phyloP scores from a whole-genome alignment of 202 grass and related monocot genomes.

The Zizania palustris region DNA sequence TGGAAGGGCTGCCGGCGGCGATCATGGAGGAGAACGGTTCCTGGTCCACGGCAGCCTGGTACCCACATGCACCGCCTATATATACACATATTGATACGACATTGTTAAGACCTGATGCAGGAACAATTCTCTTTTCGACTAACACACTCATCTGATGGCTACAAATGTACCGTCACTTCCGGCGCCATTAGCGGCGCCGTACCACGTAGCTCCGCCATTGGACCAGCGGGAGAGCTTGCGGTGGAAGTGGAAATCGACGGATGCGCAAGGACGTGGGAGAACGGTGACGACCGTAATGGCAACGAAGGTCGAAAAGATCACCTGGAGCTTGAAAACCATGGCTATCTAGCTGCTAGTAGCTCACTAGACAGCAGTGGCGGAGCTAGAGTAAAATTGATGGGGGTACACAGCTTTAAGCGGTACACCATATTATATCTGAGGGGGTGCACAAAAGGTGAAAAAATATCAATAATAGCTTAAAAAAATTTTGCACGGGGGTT shows the following conservation, averaged over 20 bases:
- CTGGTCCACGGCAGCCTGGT: conserved; percentile 54
- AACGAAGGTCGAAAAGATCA: conserved; percentile 23
- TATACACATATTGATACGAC: not conserved
- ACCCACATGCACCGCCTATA: conserved; percentile 70
- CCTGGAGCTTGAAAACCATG: conserved; percentile 48
- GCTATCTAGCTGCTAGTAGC: not conserved
- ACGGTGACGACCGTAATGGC: conserved; percentile 11
- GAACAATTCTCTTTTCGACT: not conserved
- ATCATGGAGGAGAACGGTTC: conserved; percentile 80
- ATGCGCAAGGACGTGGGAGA: conserved; percentile 44
- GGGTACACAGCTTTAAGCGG: no score
- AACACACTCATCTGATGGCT: not conserved
- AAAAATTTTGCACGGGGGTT: no score
- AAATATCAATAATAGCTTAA: no score
- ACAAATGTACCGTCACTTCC: conserved; percentile 63
- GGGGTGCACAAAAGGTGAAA: no score
- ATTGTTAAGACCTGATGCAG: not conserved
- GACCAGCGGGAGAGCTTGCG: conserved; percentile 64
- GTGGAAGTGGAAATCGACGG: conserved; percentile 38
- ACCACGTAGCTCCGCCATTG: conserved; percentile 63
- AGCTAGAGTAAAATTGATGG: no score
- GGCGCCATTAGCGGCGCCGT: conserved; percentile 62
- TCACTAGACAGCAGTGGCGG: no score
- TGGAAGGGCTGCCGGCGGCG: conserved; percentile 59
- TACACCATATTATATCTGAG: no score